Percentiles rank a stretch among this genome's conserved stretches.
These are phyloP conservation scores for Epicoccum nigrum DNA, from an alignment of 2,329 filamentous ascomycete genomes.

Conservation along the genomic window DNA sequence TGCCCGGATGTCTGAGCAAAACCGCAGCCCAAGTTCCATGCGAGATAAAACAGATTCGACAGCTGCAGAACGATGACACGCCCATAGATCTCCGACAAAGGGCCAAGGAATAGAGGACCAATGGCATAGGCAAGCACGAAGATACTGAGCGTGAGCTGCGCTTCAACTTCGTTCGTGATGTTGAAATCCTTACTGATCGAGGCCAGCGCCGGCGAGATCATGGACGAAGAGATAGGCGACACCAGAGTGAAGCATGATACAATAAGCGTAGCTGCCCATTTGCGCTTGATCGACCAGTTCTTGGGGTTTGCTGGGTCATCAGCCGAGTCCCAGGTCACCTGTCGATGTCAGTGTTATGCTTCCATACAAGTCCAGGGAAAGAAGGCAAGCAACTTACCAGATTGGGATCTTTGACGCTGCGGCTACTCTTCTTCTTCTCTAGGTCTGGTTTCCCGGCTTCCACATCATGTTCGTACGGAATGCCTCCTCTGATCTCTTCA, in stretches of 20 bases:
- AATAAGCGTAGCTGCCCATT: constrained; percentile 53
- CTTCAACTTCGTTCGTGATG: constrained; percentile 42
- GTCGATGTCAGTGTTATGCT: constrained; percentile 15
- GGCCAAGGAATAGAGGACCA: constrained; percentile 47
- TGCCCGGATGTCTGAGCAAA: constrained; percentile 45
- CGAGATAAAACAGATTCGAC: constrained; percentile 48
- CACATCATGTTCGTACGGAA: constrained; percentile 40
- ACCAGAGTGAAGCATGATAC: constrained; percentile 51
- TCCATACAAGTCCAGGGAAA: not conserved
- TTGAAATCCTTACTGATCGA: constrained; percentile 42
- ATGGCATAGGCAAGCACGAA: constrained; percentile 51
- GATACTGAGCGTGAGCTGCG: constrained; percentile 46
- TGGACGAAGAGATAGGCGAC: constrained; percentile 49
- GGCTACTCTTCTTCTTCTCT: constrained; percentile 35
- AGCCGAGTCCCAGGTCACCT: constrained; percentile 54
- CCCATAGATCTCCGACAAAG: constrained; percentile 48
- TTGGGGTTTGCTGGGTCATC: constrained; percentile 56
- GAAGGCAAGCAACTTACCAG: constrained; percentile 26
- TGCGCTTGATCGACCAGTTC: constrained; percentile 52
- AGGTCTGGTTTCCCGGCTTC: constrained; percentile 28
- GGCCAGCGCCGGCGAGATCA: constrained; percentile 46
- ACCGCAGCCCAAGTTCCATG: constrained; percentile 49
- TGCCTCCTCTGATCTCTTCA: constrained; percentile 36
- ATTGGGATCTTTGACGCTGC: constrained; percentile 41
- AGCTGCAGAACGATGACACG: constrained; percentile 46